Conservation (phyloP, 371 early-diverging fungal species). For the Syncephalastrum monosporum region DNA sequence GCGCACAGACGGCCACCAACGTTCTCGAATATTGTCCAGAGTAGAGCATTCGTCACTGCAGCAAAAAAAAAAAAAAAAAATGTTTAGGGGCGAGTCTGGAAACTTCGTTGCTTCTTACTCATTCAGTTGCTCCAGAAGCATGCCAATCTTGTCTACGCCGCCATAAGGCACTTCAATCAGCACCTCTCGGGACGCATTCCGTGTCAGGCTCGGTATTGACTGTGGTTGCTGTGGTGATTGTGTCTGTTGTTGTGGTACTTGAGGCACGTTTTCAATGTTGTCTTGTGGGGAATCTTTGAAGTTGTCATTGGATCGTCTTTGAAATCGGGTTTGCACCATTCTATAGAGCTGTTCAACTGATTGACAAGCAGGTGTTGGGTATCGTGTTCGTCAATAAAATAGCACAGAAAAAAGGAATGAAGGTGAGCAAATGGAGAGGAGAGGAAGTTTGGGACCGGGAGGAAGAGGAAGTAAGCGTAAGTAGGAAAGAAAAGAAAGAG, state of each 20-base stretch:
- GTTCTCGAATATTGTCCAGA: slow-evolving; percentile 37
- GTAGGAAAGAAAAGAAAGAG: no score
- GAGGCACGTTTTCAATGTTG: slow-evolving; percentile 6
- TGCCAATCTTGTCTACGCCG: slow-evolving; percentile 24
- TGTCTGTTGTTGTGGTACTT: not conserved
- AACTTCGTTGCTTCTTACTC: slow-evolving; percentile 24
- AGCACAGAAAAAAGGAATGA: no score
- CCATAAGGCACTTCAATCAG: slow-evolving; percentile 18
- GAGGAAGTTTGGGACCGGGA: no score
- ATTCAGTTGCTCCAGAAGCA: slow-evolving; percentile 40
- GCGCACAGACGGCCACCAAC: slow-evolving; percentile 47
- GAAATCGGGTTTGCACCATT: slow-evolving; percentile 40
- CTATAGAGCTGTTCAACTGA: not conserved
- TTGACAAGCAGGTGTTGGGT: no score
- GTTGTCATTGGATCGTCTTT: slow-evolving; percentile 18
- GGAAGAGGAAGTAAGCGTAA: no score
- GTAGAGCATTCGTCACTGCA: slow-evolving; percentile 45
- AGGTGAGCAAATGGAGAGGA: no score
- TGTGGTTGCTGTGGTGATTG: slow-evolving; percentile 6
- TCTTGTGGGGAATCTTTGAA: slow-evolving; percentile 7
- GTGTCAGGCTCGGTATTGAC: slow-evolving; percentile 18
- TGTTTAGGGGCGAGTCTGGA: not conserved
- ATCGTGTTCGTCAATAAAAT: no score
- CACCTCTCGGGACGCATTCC: slow-evolving; percentile 24
- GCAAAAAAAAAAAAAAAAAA: not conserved